Percentiles rank a stretch among this genome's conserved stretches.
Evolutionary conservation across 148 eudicot genomes (phyloP).

Genomic region (Vaccinium darrowii): DNA sequence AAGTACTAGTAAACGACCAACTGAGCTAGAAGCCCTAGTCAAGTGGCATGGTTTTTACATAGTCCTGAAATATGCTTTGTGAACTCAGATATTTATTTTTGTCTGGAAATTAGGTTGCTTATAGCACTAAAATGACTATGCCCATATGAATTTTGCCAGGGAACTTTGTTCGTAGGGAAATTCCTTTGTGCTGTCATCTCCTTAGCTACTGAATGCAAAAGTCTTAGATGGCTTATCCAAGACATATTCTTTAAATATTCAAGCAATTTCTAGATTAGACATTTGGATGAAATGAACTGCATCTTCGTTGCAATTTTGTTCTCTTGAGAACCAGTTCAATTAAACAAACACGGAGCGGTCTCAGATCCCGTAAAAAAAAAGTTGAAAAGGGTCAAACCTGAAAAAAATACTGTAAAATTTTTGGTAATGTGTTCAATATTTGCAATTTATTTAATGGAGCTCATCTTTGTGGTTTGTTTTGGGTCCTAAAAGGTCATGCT

Average conservation of each 20-base stretch:
- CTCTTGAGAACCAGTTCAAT: not conserved
- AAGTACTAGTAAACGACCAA: no score
- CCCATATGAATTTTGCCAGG: not conserved
- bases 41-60: not conserved
- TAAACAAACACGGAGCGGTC: not conserved
- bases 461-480: not conserved
- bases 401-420: not conserved
- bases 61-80: not conserved
- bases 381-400: not conserved
- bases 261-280: not conserved
- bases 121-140: not conserved
- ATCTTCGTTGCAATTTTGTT: conserved; percentile 4
- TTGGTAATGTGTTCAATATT: not conserved
- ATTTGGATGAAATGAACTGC: not conserved
- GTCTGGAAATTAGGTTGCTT: not conserved
- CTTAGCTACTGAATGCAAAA: not conserved
- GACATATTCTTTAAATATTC: not conserved
- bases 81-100: not conserved
- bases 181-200: not conserved
- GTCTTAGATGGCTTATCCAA: not conserved
- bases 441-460: not conserved
- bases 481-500: not conserved
- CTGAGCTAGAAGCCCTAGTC: no score
- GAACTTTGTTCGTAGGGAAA: not conserved
- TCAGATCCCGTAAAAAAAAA: not conserved